These are phyloP conservation scores for Penicillium longicatenatum DNA, from an alignment of 495 filamentous ascomycete species.

Conservation along the genomic window DNA sequence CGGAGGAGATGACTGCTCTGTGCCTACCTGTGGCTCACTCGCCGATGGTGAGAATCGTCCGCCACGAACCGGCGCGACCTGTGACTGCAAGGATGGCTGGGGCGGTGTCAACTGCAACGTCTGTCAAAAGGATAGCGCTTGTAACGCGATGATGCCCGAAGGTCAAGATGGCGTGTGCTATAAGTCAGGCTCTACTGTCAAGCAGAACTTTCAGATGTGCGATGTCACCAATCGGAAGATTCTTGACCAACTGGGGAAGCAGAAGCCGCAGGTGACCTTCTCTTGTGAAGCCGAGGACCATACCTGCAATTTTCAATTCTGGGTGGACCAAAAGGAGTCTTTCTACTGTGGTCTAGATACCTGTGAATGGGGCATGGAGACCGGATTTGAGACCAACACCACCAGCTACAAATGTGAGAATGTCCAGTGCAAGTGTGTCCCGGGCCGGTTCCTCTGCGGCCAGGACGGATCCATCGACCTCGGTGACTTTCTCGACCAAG, in stretches of 20 bases:
- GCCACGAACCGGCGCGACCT: conserved; percentile 65
- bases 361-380: conserved; percentile 71
- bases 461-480: conserved; percentile 90
- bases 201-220: conserved; percentile 96
- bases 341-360: conserved; percentile 91
- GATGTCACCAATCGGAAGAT: conserved; percentile 96
- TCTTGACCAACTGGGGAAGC: conserved; percentile 75
- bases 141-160: conserved; percentile 80
- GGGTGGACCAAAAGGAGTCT: conserved; percentile 90
- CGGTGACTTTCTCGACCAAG: conserved; percentile 75
- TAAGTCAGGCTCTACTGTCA: conserved; percentile 82
- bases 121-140: conserved; percentile 79
- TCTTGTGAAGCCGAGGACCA: conserved; percentile 73
- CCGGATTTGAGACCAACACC: conserved; percentile 69
- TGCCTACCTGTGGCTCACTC: conserved; percentile 88
- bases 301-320: conserved; percentile 95
- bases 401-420: conserved; percentile 84
- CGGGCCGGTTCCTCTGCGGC: conserved; percentile 90
- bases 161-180: conserved; percentile 86
- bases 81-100: conserved; percentile 93
- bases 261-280: conserved; percentile 91
- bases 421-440: conserved; percentile 83
- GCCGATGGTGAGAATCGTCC: conserved; percentile 74
- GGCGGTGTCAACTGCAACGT: conserved; percentile 99
- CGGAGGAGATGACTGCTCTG: conserved; percentile 87